Conservation (phyloP, 441 rosid species). For the Iberis amara region DNA sequence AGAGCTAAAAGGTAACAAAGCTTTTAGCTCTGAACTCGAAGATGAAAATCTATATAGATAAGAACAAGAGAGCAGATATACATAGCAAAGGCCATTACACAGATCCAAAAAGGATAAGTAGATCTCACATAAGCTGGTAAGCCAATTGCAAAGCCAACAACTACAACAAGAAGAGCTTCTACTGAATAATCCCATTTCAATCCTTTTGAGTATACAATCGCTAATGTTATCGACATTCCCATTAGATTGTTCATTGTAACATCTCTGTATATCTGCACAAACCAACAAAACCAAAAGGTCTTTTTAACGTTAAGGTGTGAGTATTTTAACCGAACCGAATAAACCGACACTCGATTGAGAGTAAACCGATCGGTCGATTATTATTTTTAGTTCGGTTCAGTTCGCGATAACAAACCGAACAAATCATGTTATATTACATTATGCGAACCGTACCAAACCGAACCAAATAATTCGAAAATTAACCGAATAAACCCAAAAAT, state of each 20-base stretch:
- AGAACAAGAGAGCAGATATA: constrained; percentile 56
- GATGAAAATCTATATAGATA: constrained; percentile 41
- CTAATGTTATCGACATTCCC: constrained; percentile 51
- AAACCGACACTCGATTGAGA: too few relatives aligned
- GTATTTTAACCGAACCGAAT: too few relatives aligned
- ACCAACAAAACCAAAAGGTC: neutral
- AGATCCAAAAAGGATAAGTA: constrained; percentile 48
- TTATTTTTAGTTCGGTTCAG: too few relatives aligned
- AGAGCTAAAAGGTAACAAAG: constrained; percentile 1
- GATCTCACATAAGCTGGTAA: constrained; percentile 38
- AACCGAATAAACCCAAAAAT: too few relatives aligned
- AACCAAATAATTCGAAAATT: too few relatives aligned
- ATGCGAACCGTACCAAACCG: too few relatives aligned
- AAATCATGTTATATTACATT: too few relatives aligned
- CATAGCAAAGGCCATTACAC: constrained; percentile 39
- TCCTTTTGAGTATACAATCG: constrained; percentile 42
- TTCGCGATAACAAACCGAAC: too few relatives aligned
- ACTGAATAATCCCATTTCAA: constrained; percentile 56
- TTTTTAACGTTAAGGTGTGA: neutral
- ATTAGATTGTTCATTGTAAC: constrained; percentile 58
- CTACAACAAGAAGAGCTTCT: constrained; percentile 43
- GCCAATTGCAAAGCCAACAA: constrained; percentile 49
- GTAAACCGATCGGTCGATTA: too few relatives aligned
- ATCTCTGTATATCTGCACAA: constrained; percentile 50
- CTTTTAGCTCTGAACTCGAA: constrained; percentile 14